Percentiles rank a stretch among this genome's conserved stretches.
Evolutionary conservation across 352 stramenopile species (phyloP).

Genomic region (Phytophthora vignae): DNA sequence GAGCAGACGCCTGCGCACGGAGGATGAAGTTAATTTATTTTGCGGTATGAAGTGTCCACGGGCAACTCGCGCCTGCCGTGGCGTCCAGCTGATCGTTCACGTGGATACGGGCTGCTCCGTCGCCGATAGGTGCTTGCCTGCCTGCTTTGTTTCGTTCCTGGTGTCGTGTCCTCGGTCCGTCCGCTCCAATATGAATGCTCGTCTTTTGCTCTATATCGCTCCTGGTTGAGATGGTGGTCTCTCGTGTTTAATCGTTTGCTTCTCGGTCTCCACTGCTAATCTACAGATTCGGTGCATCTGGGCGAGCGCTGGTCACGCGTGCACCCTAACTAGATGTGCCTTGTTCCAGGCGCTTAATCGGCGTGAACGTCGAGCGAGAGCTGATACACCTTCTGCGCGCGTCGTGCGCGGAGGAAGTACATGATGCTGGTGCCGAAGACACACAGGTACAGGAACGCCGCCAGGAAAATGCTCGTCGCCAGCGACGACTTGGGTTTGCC

Average conservation of each 20-base stretch:
- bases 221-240: slow-evolving; percentile 12
- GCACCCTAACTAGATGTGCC: slow-evolving; percentile 25
- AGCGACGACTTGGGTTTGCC: slow-evolving; percentile 87
- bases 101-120: slow-evolving; percentile 4
- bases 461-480: slow-evolving; percentile 88
- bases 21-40: slow-evolving; percentile 38
- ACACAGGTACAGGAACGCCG: slow-evolving; percentile 85
- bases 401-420: slow-evolving; percentile 82
- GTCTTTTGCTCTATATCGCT: slow-evolving; percentile 39
- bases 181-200: slow-evolving; percentile 33
- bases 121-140: slow-evolving; percentile 6
- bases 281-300: slow-evolving; percentile 49
- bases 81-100: background rate
- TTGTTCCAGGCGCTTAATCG: slow-evolving; percentile 47
- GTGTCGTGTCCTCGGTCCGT: slow-evolving; percentile 17
- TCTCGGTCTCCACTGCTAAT: slow-evolving; percentile 52
- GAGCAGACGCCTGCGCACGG: slow-evolving; percentile 20
- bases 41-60: slow-evolving; percentile 17
- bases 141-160: slow-evolving; percentile 4
- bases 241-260: slow-evolving; percentile 26
- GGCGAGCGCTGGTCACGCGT: slow-evolving; percentile 4
- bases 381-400: slow-evolving; percentile 89
- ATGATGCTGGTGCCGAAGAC: slow-evolving; percentile 88
- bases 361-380: slow-evolving; percentile 88
- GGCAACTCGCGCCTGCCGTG: slow-evolving; percentile 11